These are phyloP conservation scores for Fusarium nygamai DNA, from an alignment of 2,329 filamentous ascomycete species.

Conservation along the genomic window DNA sequence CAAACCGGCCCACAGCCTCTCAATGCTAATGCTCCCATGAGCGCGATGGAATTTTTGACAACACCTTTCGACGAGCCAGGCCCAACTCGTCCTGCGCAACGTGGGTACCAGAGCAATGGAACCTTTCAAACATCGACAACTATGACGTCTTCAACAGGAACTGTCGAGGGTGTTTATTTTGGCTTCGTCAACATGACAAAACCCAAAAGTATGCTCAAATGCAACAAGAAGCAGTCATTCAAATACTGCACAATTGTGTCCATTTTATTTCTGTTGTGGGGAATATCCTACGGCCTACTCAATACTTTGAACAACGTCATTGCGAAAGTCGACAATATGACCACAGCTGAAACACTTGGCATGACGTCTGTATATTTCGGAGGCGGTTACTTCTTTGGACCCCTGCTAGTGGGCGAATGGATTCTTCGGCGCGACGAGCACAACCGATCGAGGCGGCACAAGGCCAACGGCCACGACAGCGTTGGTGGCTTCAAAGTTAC, in stretches of 20 bases:
- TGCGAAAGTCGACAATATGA: slow-evolving; percentile 69
- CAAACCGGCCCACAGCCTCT: slow-evolving; percentile 32
- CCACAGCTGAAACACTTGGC: slow-evolving; percentile 69
- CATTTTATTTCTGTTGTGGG: slow-evolving; percentile 88
- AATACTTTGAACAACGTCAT: slow-evolving; percentile 82
- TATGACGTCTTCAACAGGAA: slow-evolving; percentile 48
- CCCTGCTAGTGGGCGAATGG: slow-evolving; percentile 74
- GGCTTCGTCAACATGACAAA: slow-evolving; percentile 78
- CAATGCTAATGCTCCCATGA: slow-evolving; percentile 45
- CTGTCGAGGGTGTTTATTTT: slow-evolving; percentile 68
- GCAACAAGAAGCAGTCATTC: slow-evolving; percentile 70
- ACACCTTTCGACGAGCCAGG: slow-evolving; percentile 49
- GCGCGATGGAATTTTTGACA: slow-evolving; percentile 59
- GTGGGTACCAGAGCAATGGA: slow-evolving; percentile 4
- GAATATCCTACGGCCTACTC: slow-evolving; percentile 87
- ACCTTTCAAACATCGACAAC: slow-evolving; percentile 43
- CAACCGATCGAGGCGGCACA: slow-evolving; percentile 56
- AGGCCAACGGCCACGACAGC: slow-evolving; percentile 52
- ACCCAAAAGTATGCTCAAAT: slow-evolving; percentile 76
- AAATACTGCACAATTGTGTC: slow-evolving; percentile 80
- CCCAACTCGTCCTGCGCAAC: slow-evolving; percentile 19
- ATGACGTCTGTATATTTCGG: slow-evolving; percentile 77
- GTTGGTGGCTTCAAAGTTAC: slow-evolving; percentile 79
- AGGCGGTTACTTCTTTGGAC: slow-evolving; percentile 75
- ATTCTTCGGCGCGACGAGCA: slow-evolving; percentile 75